Evolutionary conservation across 768 basidiomycete genomes (phyloP).

Genomic region (Ephemerocybe angulata): DNA sequence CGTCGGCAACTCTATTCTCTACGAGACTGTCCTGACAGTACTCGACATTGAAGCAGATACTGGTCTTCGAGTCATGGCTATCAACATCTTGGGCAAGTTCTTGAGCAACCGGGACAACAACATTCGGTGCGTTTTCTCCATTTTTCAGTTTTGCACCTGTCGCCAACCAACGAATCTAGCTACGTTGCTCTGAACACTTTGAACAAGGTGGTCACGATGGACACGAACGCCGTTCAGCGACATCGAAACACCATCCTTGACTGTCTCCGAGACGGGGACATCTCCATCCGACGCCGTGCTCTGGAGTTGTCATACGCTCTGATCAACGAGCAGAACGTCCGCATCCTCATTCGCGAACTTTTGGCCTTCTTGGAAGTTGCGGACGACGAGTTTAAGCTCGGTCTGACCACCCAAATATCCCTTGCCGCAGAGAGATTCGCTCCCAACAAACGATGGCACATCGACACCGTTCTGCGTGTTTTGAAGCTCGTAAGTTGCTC

Average conservation of each 20-base stretch:
- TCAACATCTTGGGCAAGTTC: constrained; percentile 98
- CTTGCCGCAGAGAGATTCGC: constrained; percentile 95
- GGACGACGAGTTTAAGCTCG: constrained; percentile 97
- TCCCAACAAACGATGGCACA: constrained; percentile 98
- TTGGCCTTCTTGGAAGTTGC: constrained; percentile 96
- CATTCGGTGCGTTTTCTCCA: constrained; percentile 66
- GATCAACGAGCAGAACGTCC: constrained; percentile 92
- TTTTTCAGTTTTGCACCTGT: not conserved
- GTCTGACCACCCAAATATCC: constrained; percentile 96
- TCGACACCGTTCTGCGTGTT: constrained; percentile 92
- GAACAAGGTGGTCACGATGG: constrained; percentile 96
- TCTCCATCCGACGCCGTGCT: constrained; percentile 95
- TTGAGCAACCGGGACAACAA: constrained; percentile 97
- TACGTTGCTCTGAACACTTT: constrained; percentile 98
- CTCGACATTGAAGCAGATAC: constrained; percentile 97
- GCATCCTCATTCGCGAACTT: constrained; percentile 86
- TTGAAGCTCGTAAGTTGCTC: constrained; percentile 72
- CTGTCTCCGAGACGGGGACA: constrained; percentile 97
- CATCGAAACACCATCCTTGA: constrained; percentile 99
- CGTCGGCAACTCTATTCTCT: constrained; percentile 95
- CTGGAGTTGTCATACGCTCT: constrained; percentile 96
- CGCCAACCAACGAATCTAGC: constrained; percentile 36
- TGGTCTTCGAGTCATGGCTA: constrained; percentile 96
- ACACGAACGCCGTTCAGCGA: constrained; percentile 96
- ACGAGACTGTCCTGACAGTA: constrained; percentile 95